Conservation (phyloP, 2,329 filamentous ascomycete genomes). For the Exophiala oligosperma region DNA sequence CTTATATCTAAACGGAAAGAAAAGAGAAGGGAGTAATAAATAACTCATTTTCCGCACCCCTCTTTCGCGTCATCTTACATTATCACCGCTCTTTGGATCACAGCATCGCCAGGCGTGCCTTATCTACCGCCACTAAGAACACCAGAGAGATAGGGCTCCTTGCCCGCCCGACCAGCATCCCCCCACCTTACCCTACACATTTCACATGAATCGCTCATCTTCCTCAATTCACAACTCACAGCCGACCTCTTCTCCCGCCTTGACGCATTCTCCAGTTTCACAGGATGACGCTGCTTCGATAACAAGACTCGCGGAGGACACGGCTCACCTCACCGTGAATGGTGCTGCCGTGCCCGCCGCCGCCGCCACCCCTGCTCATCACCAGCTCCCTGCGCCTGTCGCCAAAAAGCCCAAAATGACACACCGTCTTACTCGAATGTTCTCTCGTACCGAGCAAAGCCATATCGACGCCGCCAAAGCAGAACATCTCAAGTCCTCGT, state of each 20-base stretch:
- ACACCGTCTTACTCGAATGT: constrained; percentile 48
- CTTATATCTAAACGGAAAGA: not conserved
- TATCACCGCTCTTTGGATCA: constrained; percentile 7
- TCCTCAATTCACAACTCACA: constrained; percentile 12
- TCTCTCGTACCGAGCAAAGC: constrained; percentile 42
- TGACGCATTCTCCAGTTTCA: constrained; percentile 16
- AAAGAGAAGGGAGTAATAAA: constrained; percentile 2
- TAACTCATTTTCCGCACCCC: not conserved
- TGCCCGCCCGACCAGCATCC: constrained; percentile 15
- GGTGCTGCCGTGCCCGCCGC: constrained; percentile 36
- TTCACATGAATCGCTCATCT: constrained; percentile 27
- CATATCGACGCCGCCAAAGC: constrained; percentile 34
- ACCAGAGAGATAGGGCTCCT: constrained; percentile 22
- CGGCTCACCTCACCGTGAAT: constrained; percentile 40
- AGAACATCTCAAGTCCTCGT: constrained; percentile 12
- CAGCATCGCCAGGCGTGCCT: constrained; percentile 9
- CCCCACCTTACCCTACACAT: constrained; percentile 8
- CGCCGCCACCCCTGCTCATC: constrained; percentile 9
- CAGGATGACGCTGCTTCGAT: constrained; percentile 32
- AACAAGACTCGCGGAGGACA: constrained; percentile 46
- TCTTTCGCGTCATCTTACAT: not conserved
- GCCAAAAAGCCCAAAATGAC: constrained; percentile 43
- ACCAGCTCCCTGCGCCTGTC: constrained; percentile 9
- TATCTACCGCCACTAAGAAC: constrained; percentile 26
- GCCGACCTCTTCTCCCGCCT: constrained; percentile 13